Base-by-base conservation (phyloP, 2,329 filamentous ascomycete genomes). In the Alternaria solani region DNA sequence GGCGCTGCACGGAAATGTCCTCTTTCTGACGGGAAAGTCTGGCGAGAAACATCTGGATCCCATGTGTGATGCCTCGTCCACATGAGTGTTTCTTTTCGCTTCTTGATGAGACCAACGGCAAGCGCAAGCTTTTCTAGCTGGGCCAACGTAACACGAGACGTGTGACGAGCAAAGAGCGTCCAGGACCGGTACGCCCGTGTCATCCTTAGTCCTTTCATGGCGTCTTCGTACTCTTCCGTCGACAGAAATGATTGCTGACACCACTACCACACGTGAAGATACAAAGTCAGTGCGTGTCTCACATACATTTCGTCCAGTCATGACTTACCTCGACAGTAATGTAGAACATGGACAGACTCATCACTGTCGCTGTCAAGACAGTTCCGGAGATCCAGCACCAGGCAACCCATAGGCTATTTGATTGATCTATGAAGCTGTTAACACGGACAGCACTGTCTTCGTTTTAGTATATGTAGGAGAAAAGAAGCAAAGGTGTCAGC, bases 221-320 rank as follows among this genome's bases (percentile, higher is more conserved):
- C 75, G 16, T 69, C 66, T 1, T 60, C 28, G 46, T 77, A 78
- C 48, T 70, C 54, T 39, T 76, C 73, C 5, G 78, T 80, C 9
- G 68, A 74, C 7, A 81, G 64, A 51, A 76, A 75, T 4, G 73
- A 75, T 43, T 80, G 78, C 25, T 77, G 72, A 32, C 73, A 78
- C 78, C 78, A 80, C 61, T 36, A 6, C 32, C 32, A 36, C 12
- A 36, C 11, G 6, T 16, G 14, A 36, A 36, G 14, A 36, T 1
- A 16, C 5, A 16, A 36, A 16, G 32, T 36, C 12, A 36, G 32
- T 36, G 32, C 5, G 14, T 36, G 12, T 36, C 32, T 36, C 32
- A 36, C 14, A 36, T 36, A 6, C 32, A 7, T 12, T 14, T 36
- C 32, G 5, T 36, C 5, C 32, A 36, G 32, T 6, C 32, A 6